Percentiles rank a stretch among this genome's conserved stretches.
Evolutionary conservation across 345 rosid genomes (phyloP).

Genomic region (Lumnitzera racemosa): DNA sequence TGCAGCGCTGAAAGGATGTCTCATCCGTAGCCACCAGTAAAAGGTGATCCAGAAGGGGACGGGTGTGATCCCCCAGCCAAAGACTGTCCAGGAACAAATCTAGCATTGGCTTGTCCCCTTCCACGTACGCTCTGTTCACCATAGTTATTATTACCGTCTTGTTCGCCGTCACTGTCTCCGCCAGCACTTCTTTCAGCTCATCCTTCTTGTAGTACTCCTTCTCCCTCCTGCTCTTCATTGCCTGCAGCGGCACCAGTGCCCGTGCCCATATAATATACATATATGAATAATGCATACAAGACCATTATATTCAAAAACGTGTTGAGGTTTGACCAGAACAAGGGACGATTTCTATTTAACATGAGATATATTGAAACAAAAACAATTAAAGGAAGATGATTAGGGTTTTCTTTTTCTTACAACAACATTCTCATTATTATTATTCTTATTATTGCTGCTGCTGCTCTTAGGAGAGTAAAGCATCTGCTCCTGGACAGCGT

Average conservation of each 20-base stretch:
- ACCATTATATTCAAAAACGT: too few species aligned
- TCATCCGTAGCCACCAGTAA: constrained; percentile 53
- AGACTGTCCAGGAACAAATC: constrained; percentile 62
- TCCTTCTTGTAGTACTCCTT: neutral
- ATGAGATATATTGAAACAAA: too few species aligned
- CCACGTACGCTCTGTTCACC: constrained; percentile 51
- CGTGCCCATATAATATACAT: too few species aligned
- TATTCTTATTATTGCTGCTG: too few species aligned
- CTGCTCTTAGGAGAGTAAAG: neutral
- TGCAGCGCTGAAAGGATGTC: constrained; percentile 52
- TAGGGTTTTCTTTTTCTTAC: too few species aligned
- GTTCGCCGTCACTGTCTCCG: constrained; percentile 7
- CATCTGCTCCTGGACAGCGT: constrained; percentile 1
- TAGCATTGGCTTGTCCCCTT: constrained; percentile 38
- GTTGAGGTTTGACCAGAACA: too few species aligned
- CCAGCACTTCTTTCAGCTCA: constrained; percentile 10
- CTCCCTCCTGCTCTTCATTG: too few species aligned
- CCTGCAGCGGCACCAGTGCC: too few species aligned
- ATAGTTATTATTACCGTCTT: constrained; percentile 26
- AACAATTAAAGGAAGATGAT: too few species aligned
- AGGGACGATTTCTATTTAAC: too few species aligned
- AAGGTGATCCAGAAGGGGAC: constrained; percentile 33
- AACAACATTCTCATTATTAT: too few species aligned
- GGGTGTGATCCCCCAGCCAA: constrained; percentile 59
- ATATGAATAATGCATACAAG: too few species aligned